phyloP scores from a whole-genome alignment of 176 grass and related monocot species.

The Paspalum vaginatum region DNA sequence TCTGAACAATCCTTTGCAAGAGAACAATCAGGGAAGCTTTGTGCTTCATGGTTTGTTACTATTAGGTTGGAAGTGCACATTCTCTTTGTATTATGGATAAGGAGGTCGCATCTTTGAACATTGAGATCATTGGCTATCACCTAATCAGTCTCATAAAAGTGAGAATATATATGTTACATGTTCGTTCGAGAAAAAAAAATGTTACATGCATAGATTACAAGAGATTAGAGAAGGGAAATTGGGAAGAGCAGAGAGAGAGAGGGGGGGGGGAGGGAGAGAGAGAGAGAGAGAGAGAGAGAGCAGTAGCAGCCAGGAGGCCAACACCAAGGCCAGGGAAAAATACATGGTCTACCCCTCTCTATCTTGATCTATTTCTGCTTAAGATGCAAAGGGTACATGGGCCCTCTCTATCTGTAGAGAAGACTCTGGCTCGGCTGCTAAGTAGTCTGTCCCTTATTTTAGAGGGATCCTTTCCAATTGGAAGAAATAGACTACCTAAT shows the following conservation, averaged over 20 bases:
- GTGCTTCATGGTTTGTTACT: conserved; percentile 93
- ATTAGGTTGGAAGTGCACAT: conserved; percentile 89
- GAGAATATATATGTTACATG: conserved; percentile 15
- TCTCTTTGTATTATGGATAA: conserved; percentile 97
- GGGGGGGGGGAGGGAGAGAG: background rate
- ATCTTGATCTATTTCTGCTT: background rate
- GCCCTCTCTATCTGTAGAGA: background rate
- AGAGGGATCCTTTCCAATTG: no score
- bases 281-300: background rate
- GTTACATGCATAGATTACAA: background rate
- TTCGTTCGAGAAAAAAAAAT: no score
- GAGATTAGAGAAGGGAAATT: background rate
- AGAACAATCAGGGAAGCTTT: conserved; percentile 75
- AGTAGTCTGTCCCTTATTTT: no score
- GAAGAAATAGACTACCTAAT: background rate
- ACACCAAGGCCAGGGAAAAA: background rate
- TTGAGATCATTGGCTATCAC: conserved; percentile 87
- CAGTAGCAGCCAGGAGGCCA: background rate
- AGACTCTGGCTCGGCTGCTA: background rate
- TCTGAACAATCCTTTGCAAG: conserved; percentile 36
- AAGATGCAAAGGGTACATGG: background rate
- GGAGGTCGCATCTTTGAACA: conserved; percentile 86
- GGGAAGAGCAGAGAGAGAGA: background rate
- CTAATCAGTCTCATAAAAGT: conserved; percentile 43
- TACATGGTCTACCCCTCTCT: background rate